Evolutionary conservation across 2,329 filamentous ascomycete genomes (phyloP).

Genomic region (Hyphodiscus sp.): DNA sequence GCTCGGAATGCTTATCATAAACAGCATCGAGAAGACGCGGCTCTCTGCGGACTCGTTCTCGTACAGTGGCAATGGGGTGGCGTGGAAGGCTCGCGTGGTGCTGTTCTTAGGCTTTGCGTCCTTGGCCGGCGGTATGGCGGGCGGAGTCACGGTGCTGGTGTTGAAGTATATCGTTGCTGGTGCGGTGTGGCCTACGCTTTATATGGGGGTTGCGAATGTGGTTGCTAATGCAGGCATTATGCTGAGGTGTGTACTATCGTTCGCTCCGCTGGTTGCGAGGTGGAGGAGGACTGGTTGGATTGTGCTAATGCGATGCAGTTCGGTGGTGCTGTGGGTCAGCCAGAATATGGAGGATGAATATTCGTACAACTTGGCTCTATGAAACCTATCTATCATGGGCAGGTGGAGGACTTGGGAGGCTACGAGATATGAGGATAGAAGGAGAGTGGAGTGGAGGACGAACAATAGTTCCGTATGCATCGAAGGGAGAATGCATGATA

Average conservation of each 20-base stretch:
- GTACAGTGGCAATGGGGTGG: slow-evolving; percentile 56
- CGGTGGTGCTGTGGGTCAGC: slow-evolving; percentile 60
- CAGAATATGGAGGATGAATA: slow-evolving; percentile 72
- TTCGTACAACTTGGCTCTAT: slow-evolving; percentile 59
- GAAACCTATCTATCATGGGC: slow-evolving; percentile 1
- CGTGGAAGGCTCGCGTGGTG: slow-evolving; percentile 63
- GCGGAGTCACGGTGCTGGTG: slow-evolving; percentile 61
- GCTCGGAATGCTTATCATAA: slow-evolving; percentile 66
- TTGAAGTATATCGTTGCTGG: slow-evolving; percentile 55
- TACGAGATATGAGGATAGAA: background rate
- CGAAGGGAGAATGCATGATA: too few relatives aligned
- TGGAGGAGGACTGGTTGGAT: background rate
- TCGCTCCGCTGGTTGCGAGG: background rate
- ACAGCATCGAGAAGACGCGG: slow-evolving; percentile 61
- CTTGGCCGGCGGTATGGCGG: slow-evolving; percentile 61
- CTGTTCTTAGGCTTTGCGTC: slow-evolving; percentile 61
- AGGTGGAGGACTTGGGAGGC: background rate
- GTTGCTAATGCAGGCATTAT: slow-evolving; percentile 58
- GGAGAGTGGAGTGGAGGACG: too few relatives aligned
- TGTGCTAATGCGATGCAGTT: slow-evolving; percentile 35
- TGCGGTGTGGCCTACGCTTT: slow-evolving; percentile 52
- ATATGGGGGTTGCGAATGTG: slow-evolving; percentile 62
- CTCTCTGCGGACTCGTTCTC: slow-evolving; percentile 57
- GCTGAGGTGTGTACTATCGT: slow-evolving; percentile 41
- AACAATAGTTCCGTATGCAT: too few relatives aligned